Base-by-base conservation (phyloP, 2,329 filamentous ascomycete genomes). In the Fusarium goolgardi region DNA sequence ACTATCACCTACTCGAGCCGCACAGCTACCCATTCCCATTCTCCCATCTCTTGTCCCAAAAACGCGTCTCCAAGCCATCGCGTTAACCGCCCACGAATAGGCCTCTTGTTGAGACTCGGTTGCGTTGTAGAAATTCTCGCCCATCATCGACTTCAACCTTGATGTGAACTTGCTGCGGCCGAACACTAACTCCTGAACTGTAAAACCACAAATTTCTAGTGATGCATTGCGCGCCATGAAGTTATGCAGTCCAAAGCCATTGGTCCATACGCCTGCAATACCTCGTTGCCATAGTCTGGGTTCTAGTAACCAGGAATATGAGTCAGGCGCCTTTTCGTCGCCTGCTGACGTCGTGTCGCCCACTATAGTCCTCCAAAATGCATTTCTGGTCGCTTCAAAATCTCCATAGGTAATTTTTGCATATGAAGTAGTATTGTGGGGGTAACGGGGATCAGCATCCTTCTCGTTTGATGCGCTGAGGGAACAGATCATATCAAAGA, bases 351-450 rank as follows among this genome's bases (percentile, higher is more conserved):
- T 55, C 0, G 59, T 50, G 3, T 63, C 56, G 1, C 37, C 59
- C 4, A 61, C 58, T 12, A 61, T 59, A 0, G 58, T 61, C 4
- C 23, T 45, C 45, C 58, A 61, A 1, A 61, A 23, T 5, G 58
- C 58, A 2, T 21, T 2, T 5, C 29, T 43, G 1, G 45, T 46
- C 3, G 18, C 32, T 27, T 61, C 45, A 1, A 31, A 15, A 6
- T 21, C 11, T 9, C 58, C 58, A 6, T 61, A 61, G 1, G 8
- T 20, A 11, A 4, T 6, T 2, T 31, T 20, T 1, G 10, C 18
- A 34, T 16, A 3, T 13, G 5, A 5, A 3, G 1, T 2, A 6
- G 5, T 13, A 5, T 39, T 50, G 0, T n/a, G 3, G 13, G 58
- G 58, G 2, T 60, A 60, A 0, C 18, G 25, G 0, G 11, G 0